These are phyloP conservation scores for Cystobasidiaceae sp. DNA, from an alignment of 1,284 basidiomycete genomes.

Conservation along the genomic window DNA sequence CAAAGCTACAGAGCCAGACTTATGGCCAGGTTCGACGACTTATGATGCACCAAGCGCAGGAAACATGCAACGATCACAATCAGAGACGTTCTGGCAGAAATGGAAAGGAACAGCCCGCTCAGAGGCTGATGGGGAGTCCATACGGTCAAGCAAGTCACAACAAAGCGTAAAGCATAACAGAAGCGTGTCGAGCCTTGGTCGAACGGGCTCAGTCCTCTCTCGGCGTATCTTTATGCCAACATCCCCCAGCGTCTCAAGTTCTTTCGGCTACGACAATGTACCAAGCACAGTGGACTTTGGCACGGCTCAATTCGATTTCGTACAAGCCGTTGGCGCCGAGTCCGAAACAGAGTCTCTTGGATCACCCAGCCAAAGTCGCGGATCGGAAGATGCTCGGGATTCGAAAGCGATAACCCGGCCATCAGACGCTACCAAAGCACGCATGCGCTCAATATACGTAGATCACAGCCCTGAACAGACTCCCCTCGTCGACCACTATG, in stretches of 20 bases:
- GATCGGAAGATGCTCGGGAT: neutral
- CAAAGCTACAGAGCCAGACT: too few relatives aligned
- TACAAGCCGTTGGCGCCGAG: neutral
- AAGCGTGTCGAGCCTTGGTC: slow-evolving; percentile 12
- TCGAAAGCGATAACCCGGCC: slow-evolving; percentile 1
- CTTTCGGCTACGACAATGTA: neutral
- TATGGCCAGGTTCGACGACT: too few relatives aligned
- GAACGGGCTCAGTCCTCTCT: neutral
- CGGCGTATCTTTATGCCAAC: too few relatives aligned
- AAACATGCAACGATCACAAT: too few relatives aligned
- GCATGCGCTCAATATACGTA: slow-evolving; percentile 22
- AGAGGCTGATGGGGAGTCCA: too few relatives aligned
- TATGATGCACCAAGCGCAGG: too few relatives aligned
- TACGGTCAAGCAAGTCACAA: neutral
- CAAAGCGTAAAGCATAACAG: neutral
- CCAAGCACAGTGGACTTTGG: neutral
- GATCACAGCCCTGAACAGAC: neutral
- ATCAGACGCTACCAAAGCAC: slow-evolving; percentile 2
- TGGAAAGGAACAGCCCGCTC: too few relatives aligned
- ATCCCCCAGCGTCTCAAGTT: slow-evolving; percentile 10
- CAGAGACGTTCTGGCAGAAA: too few relatives aligned
- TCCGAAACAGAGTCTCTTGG: neutral
- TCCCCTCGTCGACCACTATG: neutral
- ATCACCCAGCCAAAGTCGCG: neutral
- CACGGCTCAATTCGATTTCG: slow-evolving; percentile 20